Percentiles rank a stretch among this genome's conserved stretches.
Evolutionary conservation across 805 yeast genomes (phyloP).

Genomic region (Lachancea waltii): DNA sequence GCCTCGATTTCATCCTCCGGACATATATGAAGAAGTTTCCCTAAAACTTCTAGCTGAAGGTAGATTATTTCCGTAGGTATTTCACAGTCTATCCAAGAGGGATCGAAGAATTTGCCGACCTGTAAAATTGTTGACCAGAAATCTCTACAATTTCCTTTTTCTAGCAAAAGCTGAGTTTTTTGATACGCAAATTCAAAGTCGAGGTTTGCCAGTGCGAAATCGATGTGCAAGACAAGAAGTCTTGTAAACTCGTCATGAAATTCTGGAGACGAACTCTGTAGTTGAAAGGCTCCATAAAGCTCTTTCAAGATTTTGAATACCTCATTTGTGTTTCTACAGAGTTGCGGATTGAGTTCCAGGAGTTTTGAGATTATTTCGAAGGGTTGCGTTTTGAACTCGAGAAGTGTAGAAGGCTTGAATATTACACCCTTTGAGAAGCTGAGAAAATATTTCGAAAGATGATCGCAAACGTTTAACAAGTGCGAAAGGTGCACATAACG

Average conservation of each 20-base stretch:
- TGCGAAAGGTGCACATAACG: slow-evolving; percentile 14
- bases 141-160: slow-evolving; percentile 21
- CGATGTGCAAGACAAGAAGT: slow-evolving; percentile 49
- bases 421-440: slow-evolving; percentile 31
- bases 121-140: slow-evolving; percentile 73
- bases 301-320: slow-evolving; percentile 38
- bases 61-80: slow-evolving; percentile 35
- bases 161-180: slow-evolving; percentile 36
- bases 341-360: slow-evolving; percentile 47
- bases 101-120: slow-evolving; percentile 53
- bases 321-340: slow-evolving; percentile 41
- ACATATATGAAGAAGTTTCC: slow-evolving; percentile 45
- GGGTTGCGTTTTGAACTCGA: slow-evolving; percentile 30
- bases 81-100: slow-evolving; percentile 38
- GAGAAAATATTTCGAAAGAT: slow-evolving; percentile 27
- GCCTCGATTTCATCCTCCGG: slow-evolving; percentile 49
- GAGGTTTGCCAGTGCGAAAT: slow-evolving; percentile 54
- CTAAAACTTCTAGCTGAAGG: slow-evolving; percentile 49
- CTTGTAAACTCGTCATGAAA: slow-evolving; percentile 14
- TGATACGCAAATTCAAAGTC: slow-evolving; percentile 56
- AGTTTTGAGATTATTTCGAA: slow-evolving; percentile 36
- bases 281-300: slow-evolving; percentile 37
- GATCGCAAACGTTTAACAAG: slow-evolving; percentile 27
- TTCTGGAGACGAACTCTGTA: slow-evolving; percentile 10
- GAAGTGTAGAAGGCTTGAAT: slow-evolving; percentile 36